phyloP scores from a whole-genome alignment of 225 moss, liverwort and hornwort species.

The Polytrichum commune region DNA sequence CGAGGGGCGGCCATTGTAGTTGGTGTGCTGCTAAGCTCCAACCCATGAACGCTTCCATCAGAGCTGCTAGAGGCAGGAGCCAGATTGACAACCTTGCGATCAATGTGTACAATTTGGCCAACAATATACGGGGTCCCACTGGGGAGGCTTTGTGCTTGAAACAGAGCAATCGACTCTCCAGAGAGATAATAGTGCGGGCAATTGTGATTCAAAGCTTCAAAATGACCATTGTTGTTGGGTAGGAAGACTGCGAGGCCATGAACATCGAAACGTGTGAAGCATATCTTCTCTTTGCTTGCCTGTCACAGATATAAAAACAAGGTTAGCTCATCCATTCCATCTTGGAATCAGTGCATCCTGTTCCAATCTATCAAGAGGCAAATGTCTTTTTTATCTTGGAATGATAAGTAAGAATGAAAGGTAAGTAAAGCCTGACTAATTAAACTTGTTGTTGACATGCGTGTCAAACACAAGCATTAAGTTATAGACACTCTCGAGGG shows the following conservation, averaged over 20 bases:
- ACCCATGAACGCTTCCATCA: conserved; percentile 40
- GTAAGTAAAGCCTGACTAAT: no score
- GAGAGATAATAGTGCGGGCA: conserved; percentile 71
- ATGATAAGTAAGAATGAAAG: no score
- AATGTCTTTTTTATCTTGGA: background rate
- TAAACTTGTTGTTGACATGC: no score
- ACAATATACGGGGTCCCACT: conserved; percentile 65
- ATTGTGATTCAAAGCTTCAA: conserved; percentile 72
- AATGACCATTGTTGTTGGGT: conserved; percentile 60
- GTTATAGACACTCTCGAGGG: background rate
- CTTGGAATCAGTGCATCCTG: background rate
- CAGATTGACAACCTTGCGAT: conserved; percentile 49
- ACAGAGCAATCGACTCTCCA: conserved; percentile 72
- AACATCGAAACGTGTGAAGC: conserved; percentile 77
- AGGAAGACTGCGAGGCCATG: conserved; percentile 71
- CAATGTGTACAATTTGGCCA: conserved; percentile 82
- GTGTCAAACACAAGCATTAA: no score
- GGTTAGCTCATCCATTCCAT: background rate
- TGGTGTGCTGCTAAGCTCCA: conserved; percentile 25
- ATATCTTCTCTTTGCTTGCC: conserved; percentile 79
- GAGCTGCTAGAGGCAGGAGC: conserved; percentile 20
- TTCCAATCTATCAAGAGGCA: no score
- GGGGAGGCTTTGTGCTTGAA: conserved; percentile 67
- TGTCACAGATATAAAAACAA: conserved; percentile 15
- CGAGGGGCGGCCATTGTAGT: conserved; percentile 20